Percentiles rank a stretch among this genome's conserved stretches.
Evolutionary conservation across 306 rosid species (phyloP).

Genomic region (Urtica urens): DNA sequence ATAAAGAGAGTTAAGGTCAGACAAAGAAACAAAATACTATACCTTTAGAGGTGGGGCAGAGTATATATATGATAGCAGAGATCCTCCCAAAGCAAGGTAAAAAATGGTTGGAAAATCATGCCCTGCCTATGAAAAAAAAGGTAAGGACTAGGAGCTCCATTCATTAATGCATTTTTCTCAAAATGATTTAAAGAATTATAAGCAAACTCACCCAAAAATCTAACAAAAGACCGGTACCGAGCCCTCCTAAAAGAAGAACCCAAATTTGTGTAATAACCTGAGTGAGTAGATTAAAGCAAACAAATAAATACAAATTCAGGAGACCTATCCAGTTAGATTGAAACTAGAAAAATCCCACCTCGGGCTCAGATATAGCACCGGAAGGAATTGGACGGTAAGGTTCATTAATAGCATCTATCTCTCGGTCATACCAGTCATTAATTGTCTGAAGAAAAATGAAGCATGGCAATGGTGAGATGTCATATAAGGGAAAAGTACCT

Average conservation of each 20-base stretch:
- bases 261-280: slow-evolving; percentile 94
- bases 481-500: slow-evolving; percentile 12
- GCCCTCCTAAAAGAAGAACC: slow-evolving; percentile 88
- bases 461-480: slow-evolving; percentile 5
- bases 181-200: slow-evolving; percentile 1
- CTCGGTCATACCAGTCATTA: slow-evolving; percentile 98
- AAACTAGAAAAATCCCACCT: slow-evolving; percentile 32
- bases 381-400: slow-evolving; percentile 99
- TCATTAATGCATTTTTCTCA: slow-evolving; percentile 7
- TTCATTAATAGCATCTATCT: slow-evolving; percentile 91
- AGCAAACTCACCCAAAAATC: slow-evolving; percentile 80
- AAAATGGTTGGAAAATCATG: slow-evolving; percentile 68
- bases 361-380: slow-evolving; percentile 84
- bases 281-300: slow-evolving; percentile 8
- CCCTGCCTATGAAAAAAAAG: slow-evolving; percentile 57
- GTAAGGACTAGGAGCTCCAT: background rate
- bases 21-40: background rate
- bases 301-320: slow-evolving; percentile 1
- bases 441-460: slow-evolving; percentile 41
- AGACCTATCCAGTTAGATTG: too few relatives aligned
- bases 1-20: slow-evolving; percentile 2
- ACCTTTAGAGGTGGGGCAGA: slow-evolving; percentile 98
- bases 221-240: slow-evolving; percentile 59
- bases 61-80: slow-evolving; percentile 78
- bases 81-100: slow-evolving; percentile 86